Conservation (phyloP, 2,329 filamentous ascomycete species). For the Didymella segeticola region DNA sequence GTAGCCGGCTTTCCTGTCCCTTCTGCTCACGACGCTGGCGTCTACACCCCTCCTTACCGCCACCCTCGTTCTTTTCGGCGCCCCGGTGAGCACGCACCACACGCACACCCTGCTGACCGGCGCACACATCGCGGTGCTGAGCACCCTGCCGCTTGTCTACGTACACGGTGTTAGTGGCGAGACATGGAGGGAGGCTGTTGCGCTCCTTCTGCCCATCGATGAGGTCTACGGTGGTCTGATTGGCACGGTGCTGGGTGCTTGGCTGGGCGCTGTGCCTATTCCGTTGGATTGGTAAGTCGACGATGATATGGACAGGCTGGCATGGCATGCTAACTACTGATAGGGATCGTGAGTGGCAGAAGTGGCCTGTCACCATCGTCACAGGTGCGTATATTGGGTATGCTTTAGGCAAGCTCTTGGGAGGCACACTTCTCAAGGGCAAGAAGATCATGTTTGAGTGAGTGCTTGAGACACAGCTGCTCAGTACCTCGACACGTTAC, state of each 20-base stretch:
- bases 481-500: not conserved
- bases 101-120: conserved; percentile 80
- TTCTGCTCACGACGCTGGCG: conserved; percentile 64
- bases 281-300: conserved; percentile 81
- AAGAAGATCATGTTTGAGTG: conserved; percentile 54
- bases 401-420: conserved; percentile 69
- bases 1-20: conserved; percentile 74
- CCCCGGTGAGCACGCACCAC: conserved; percentile 82
- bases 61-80: conserved; percentile 85
- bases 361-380: conserved; percentile 92
- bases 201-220: conserved; percentile 76
- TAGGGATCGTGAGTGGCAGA: conserved; percentile 96
- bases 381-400: conserved; percentile 83
- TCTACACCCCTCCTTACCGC: conserved; percentile 64
- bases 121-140: conserved; percentile 80
- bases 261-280: conserved; percentile 93
- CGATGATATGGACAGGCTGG: not conserved
- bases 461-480: too few relatives aligned
- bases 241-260: conserved; percentile 82
- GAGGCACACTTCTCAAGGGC: conserved; percentile 59
- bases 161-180: conserved; percentile 77
- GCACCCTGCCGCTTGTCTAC: conserved; percentile 82
- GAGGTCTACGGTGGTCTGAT: conserved; percentile 81
- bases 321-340: conserved; percentile 18
- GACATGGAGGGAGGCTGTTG: conserved; percentile 74